Evolutionary conservation across 1,139 yeast species (phyloP), one percentile per base, ranked within the genome.

Genomic region (Suhomyces atakaporum): DNA sequence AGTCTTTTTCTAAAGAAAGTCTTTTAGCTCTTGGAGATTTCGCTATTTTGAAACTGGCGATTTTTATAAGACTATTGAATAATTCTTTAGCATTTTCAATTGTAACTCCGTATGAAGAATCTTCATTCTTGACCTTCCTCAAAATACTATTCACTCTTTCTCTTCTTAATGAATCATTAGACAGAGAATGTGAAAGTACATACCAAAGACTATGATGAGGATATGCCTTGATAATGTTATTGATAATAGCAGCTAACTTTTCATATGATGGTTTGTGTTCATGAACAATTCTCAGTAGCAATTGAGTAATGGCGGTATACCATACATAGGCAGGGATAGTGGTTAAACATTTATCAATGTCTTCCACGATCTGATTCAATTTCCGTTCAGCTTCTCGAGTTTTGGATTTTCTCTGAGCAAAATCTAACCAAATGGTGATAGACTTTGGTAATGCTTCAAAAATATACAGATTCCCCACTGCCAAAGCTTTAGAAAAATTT

Each of bases 341-440:
- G 11, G 60, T 58, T 3, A 71, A 55, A 16, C 76, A 69, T 11
- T 66, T 66, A 21, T 68, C 66, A 16, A 87, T 69, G 35, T 81
- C 81, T 14, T 72, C 67, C 2, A 81, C 69, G 12, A 83, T 76
- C 25, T 64, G 63, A 2, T 63, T 60, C 27, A 77, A 58, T 35
- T 68, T 69, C 30, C 70, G 64, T 37, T 65, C 51, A 42, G 73
- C 52, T 44, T 61, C 62, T 51, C 67, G 53, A 3, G 55, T 43
- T 14, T 50, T 49, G 16, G 50, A 46, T 5, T 51, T 44, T 22
- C 44, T 47, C 33, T 63, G 77, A 2, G 90, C 85, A 56, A 83
- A 86, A 51, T 92, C 97, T 13, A 94, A 67, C 98, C 98, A 94
- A 13, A 89, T 74, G 0, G 97, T 90, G 5, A 92, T 74, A 16